Evolutionary conservation across 2,329 filamentous ascomycete genomes (phyloP), one percentile per base, ranked within the genome.

Genomic region (Colletotrichum sp.): DNA sequence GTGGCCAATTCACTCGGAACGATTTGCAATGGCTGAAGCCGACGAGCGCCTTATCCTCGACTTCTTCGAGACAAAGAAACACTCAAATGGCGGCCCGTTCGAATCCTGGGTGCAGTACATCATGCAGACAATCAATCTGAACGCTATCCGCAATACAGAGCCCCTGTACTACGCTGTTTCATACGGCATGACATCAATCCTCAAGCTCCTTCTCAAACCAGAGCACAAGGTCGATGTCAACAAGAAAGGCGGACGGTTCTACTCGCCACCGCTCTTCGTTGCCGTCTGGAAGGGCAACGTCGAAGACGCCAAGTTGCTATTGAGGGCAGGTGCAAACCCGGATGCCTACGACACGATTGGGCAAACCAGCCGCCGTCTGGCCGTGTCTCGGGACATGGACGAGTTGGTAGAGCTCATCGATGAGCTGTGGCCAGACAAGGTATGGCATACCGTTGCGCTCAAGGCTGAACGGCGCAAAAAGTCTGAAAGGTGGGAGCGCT

Each of bases 161-260:
- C 80, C 80, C 6, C 64, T 80, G 7, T 81, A 80, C 72, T 81
- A 81, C 70, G 79, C 79, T 18, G 77, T 79, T 4, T 81, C 80
- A 9, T 81, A 78, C 76, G 79, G 81, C 68, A 81, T 81, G 78
- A 32, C 77, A 1, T 77, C 78, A 4, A 71, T 80, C 34, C 68
- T 81, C 3, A 71, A 73, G 60, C 39, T 80, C 7, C 71, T 81
- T 13, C 74, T 80, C 1, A 75, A 73, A 5, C 78, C 77, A 7
- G 78, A 77, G 26, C 68, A 76, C 6, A 74, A 67, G 10, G 71
- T 78, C 26, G 77, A 79, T 16, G 32, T 81, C 24, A 72, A 81
- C 13, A 72, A 72, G 12, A 75, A 66, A 14, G 80, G 78, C 3
- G 79, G 80, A 2, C 74, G 79, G 3, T 80, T 76, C 67, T 64